phyloP scores from a whole-genome alignment of 257 asterid genomes.

The Parsonsia alboflavescens region DNA sequence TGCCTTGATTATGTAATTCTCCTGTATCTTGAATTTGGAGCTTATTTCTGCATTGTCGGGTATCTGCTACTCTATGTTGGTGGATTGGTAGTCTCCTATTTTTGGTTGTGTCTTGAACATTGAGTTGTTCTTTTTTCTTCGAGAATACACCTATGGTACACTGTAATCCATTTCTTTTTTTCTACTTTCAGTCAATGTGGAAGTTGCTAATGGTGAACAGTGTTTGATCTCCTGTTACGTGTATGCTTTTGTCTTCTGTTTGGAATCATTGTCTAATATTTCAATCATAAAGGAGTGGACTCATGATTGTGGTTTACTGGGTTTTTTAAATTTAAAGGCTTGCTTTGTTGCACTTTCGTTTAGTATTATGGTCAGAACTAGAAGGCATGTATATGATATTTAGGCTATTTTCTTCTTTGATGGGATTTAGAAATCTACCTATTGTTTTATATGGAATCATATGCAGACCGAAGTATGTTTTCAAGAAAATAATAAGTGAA shows the following conservation, averaged over 20 bases:
- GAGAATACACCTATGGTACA: not conserved
- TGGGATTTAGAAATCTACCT: not conserved
- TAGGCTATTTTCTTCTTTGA: not conserved
- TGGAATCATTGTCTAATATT: not conserved
- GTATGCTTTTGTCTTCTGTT: not conserved
- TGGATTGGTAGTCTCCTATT: not conserved
- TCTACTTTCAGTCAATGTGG: not conserved
- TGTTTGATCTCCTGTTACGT: not conserved
- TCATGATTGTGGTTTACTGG: not conserved
- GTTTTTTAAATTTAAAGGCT: not conserved
- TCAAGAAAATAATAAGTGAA: not conserved
- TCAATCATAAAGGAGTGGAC: not conserved
- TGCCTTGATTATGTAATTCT: conserved; percentile 55
- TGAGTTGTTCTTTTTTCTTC: not conserved
- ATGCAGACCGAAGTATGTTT: not conserved
- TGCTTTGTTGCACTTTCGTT: not conserved
- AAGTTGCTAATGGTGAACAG: not conserved
- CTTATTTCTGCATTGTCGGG: not conserved
- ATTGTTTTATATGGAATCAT: not conserved
- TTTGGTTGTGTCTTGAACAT: not conserved
- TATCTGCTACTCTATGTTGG: not conserved
- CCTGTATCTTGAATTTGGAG: not conserved
- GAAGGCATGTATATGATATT: not conserved
- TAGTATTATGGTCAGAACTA: not conserved
- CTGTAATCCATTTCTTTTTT: not conserved